Evolutionary conservation across 495 filamentous ascomycete genomes (phyloP).

Genomic region (Cercophora sp.): DNA sequence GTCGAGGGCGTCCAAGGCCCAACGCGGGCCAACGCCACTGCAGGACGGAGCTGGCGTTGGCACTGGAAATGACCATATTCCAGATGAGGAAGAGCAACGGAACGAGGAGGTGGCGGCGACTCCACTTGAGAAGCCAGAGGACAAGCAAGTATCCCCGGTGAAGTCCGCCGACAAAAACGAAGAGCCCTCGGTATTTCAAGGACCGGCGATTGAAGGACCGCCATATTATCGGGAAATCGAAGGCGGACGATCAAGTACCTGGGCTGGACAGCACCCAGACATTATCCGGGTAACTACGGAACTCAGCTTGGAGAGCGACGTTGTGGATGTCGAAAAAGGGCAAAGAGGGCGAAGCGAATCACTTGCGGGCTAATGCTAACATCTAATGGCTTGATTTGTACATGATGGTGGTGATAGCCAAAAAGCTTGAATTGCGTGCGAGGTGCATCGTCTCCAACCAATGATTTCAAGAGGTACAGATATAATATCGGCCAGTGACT

Average conservation of each 20-base stretch:
- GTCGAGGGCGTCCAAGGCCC: background rate
- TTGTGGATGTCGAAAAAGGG: background rate
- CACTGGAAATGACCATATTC: no score
- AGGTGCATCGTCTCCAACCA: background rate
- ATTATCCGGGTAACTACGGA: conserved; percentile 2
- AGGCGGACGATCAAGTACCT: background rate
- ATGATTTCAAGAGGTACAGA: no score
- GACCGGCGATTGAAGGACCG: no score
- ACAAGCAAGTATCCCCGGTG: no score
- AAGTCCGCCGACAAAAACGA: no score
- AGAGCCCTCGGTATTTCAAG: no score
- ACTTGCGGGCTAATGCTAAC: background rate
- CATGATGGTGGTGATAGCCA: background rate
- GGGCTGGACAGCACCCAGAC: background rate
- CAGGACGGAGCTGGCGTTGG: background rate
- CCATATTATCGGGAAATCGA: background rate
- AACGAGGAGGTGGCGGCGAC: no score
- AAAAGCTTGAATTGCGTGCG: background rate
- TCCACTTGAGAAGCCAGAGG: no score
- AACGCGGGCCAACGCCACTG: background rate
- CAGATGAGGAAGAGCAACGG: no score
- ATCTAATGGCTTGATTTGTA: background rate
- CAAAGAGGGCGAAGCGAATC: background rate
- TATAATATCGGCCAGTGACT: background rate
- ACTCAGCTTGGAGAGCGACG: background rate